Evolutionary conservation across 164 flowering plant species (phyloP).

Genomic region (Aristolochia contorta): DNA sequence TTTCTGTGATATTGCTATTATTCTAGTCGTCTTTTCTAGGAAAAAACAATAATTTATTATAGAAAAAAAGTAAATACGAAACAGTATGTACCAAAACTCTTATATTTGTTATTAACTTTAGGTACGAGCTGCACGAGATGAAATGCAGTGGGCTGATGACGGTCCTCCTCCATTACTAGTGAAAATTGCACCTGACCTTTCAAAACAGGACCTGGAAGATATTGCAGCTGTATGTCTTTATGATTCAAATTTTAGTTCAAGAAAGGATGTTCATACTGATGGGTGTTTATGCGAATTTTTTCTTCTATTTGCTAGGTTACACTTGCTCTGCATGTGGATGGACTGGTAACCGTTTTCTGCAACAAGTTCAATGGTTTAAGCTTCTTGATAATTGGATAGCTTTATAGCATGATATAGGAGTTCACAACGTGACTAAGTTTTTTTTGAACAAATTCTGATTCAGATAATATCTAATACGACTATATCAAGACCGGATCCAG

Average conservation of each 20-base stretch:
- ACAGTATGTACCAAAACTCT: not conserved
- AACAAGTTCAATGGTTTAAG: not conserved
- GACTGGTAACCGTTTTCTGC: slow-evolving; percentile 51
- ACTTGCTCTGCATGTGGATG: slow-evolving; percentile 86
- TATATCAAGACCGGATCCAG: slow-evolving; percentile 80
- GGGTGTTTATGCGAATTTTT: slow-evolving; percentile 8
- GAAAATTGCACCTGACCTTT: slow-evolving; percentile 93
- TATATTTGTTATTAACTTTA: slow-evolving; percentile 8
- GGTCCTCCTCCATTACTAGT: slow-evolving; percentile 98
- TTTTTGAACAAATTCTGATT: not conserved
- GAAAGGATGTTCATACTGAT: not conserved
- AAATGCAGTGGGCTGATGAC: slow-evolving; percentile 99
- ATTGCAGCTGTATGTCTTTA: slow-evolving; percentile 73
- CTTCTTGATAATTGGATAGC: not conserved
- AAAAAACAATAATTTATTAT: no score
- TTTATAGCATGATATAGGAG: not conserved
- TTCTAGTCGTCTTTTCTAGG: not conserved
- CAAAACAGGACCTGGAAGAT: slow-evolving; percentile 93
- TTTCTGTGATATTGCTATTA: not conserved
- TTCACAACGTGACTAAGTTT: not conserved
- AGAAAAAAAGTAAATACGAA: no score
- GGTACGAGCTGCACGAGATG: slow-evolving; percentile 99
- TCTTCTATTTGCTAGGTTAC: slow-evolving; percentile 62
- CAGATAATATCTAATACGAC: slow-evolving; percentile 98
- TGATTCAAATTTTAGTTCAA: not conserved